Evolutionary conservation across 2,329 filamentous ascomycete species (phyloP).

Genomic region (Neonectria hederae): DNA sequence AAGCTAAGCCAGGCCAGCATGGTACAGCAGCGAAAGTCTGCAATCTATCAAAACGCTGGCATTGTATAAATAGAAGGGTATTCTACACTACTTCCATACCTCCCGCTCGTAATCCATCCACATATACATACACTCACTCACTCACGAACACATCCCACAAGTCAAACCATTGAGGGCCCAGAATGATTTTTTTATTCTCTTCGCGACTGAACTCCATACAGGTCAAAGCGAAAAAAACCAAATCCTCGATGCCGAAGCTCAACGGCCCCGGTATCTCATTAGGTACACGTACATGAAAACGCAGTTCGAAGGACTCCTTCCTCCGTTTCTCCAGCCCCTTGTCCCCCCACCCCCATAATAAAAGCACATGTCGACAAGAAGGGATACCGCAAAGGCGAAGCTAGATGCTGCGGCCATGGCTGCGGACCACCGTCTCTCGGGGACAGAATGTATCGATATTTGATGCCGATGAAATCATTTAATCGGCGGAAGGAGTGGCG

Average conservation of each 20-base stretch:
- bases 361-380: conserved; percentile 37
- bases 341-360: conserved; percentile 23
- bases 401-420: conserved; percentile 27
- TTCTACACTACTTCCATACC: conserved; percentile 25
- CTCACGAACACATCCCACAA: neutral
- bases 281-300: conserved; percentile 50
- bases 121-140: conserved; percentile 12
- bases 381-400: conserved; percentile 32
- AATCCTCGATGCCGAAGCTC: conserved; percentile 42
- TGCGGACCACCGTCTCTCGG: conserved; percentile 26
- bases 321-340: conserved; percentile 38
- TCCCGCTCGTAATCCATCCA: conserved; percentile 17
- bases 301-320: conserved; percentile 33
- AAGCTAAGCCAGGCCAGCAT: conserved; percentile 15
- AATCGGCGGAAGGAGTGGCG: conserved; percentile 58
- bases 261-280: conserved; percentile 48
- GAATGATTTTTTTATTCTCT: conserved; percentile 45
- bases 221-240: conserved; percentile 45
- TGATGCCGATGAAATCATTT: conserved; percentile 30
- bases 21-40: neutral
- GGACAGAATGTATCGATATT: conserved; percentile 27
- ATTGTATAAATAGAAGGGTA: conserved; percentile 41
- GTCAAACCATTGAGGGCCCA: conserved; percentile 33
- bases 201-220: conserved; percentile 47
- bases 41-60: conserved; percentile 16